These are phyloP conservation scores for Alnus glutinosa DNA, from an alignment of 306 rosid species.

Conservation along the genomic window DNA sequence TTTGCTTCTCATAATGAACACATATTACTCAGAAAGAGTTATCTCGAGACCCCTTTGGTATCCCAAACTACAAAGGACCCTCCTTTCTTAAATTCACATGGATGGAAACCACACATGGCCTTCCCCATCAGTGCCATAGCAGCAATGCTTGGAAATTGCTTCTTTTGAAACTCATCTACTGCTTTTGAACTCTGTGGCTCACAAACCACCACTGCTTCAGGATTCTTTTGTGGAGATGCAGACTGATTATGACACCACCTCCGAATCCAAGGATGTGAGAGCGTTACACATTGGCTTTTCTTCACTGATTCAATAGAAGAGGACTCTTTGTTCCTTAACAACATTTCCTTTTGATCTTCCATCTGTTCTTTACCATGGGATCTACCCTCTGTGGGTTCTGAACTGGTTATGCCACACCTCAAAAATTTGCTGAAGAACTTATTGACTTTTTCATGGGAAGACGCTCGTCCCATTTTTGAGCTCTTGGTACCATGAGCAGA, in stretches of 20 bases:
- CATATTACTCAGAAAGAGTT: conserved; percentile 16
- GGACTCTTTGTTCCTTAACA: conserved; percentile 31
- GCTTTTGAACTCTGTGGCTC: conserved; percentile 41
- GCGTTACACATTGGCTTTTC: conserved; percentile 45
- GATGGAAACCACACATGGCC: conserved; percentile 50
- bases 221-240: conserved; percentile 40
- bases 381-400: conserved; percentile 37
- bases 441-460: conserved; percentile 44
- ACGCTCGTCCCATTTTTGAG: conserved; percentile 51
- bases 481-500: conserved; percentile 52
- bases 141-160: conserved; percentile 82
- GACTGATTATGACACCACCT: conserved; percentile 54
- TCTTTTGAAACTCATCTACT: conserved; percentile 40
- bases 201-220: conserved; percentile 31
- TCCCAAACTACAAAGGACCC: conserved; percentile 74
- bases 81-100: conserved; percentile 48
- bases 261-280: conserved; percentile 86
- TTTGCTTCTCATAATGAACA: conserved; percentile 17
- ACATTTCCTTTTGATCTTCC: conserved; percentile 28
- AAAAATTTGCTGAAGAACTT: conserved; percentile 31
- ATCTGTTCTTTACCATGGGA: conserved; percentile 31
- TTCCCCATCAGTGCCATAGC: conserved; percentile 97
- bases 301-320: conserved; percentile 32
- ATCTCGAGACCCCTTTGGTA: conserved; percentile 35
- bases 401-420: conserved; percentile 38